These are phyloP conservation scores for Giardia muris DNA, from an alignment of 208 protist genomes.

Conservation along the genomic window DNA sequence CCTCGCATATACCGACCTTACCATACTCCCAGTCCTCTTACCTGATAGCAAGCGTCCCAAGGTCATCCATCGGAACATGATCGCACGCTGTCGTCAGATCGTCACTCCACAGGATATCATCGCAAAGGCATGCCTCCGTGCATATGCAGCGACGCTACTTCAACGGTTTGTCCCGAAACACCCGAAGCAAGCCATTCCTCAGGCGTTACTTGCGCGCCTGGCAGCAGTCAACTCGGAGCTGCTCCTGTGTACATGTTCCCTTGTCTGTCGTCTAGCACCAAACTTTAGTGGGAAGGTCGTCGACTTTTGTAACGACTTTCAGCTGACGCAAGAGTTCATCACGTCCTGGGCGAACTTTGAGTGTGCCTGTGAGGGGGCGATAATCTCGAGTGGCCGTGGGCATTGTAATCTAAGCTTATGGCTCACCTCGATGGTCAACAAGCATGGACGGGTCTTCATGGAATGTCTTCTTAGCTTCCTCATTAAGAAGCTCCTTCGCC, in stretches of 20 bases:
- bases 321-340: background rate
- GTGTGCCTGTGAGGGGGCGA: background rate
- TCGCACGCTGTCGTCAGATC: background rate
- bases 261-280: background rate
- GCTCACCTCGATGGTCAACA: background rate
- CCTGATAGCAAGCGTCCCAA: background rate
- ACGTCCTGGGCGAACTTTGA: background rate
- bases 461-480: background rate
- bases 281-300: background rate
- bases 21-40: background rate
- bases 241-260: background rate
- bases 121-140: background rate
- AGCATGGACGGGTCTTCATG: background rate
- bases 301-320: background rate
- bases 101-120: background rate
- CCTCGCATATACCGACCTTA: background rate
- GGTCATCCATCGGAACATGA: background rate
- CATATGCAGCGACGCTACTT: background rate
- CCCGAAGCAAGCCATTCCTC: background rate
- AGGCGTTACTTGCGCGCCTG: background rate
- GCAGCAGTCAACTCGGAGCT: background rate
- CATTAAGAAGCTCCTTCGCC: background rate
- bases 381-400: background rate
- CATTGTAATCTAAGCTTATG: background rate
- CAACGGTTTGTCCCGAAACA: background rate